These are phyloP conservation scores for Pelargonium fulgidum DNA, from an alignment of 441 rosid genomes.

Conservation along the genomic window DNA sequence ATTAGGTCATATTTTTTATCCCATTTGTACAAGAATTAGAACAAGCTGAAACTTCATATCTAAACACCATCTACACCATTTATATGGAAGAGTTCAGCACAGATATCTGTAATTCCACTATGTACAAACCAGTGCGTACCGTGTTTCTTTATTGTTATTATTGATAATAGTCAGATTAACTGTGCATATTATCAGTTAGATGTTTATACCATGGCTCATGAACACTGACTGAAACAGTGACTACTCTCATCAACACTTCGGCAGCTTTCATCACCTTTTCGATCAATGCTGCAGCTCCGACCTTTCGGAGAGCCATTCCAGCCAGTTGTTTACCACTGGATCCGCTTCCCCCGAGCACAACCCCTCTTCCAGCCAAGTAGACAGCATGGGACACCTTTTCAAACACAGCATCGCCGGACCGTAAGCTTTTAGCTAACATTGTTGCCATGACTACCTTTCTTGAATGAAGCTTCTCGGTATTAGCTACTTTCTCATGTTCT, in stretches of 20 bases:
- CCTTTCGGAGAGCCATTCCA: constrained; percentile 52
- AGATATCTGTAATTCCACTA: not conserved
- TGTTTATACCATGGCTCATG: constrained; percentile 68
- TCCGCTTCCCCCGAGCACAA: constrained; percentile 61
- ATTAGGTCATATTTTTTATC: too few relatives aligned
- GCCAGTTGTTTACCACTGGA: constrained; percentile 46
- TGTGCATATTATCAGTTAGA: constrained; percentile 25
- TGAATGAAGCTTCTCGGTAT: constrained; percentile 30
- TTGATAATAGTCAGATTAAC: not conserved
- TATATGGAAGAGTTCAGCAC: not conserved
- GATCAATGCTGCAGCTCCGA: constrained; percentile 46
- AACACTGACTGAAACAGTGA: constrained; percentile 48
- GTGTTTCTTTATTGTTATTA: not conserved
- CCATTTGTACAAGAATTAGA: too few relatives aligned
- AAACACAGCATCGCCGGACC: constrained; percentile 70
- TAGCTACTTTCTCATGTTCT: constrained; percentile 25
- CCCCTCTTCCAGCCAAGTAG: constrained; percentile 61
- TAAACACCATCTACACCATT: not conserved
- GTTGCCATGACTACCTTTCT: constrained; percentile 61
- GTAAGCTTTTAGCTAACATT: constrained; percentile 69
- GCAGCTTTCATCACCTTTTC: constrained; percentile 58
- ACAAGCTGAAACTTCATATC: too few relatives aligned
- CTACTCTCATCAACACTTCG: constrained; percentile 55
- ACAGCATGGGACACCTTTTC: constrained; percentile 66
- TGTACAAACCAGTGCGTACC: not conserved